Percentiles rank a stretch among this genome's conserved stretches.
These are phyloP conservation scores for Wallacemonas sp. DNA, from an alignment of 208 protist genomes.

Conservation along the genomic window DNA sequence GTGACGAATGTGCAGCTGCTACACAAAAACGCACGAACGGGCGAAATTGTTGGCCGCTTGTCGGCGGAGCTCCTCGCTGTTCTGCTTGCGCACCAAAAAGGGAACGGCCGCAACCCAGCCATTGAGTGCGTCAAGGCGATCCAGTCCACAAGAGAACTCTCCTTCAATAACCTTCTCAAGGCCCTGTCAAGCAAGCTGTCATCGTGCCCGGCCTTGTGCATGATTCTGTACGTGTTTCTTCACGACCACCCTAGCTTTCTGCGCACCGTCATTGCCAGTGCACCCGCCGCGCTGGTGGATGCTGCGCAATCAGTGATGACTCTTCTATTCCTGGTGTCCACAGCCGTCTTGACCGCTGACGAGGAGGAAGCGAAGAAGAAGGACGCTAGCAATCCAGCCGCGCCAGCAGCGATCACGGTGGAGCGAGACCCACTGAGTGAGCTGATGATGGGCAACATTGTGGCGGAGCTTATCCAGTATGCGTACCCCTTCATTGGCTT, in stretches of 20 bases:
- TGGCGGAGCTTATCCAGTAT: constrained; percentile 44
- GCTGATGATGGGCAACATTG: constrained; percentile 32
- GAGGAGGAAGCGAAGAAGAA: not conserved
- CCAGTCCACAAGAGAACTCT: constrained; percentile 24
- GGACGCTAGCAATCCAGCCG: not conserved
- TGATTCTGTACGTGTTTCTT: constrained; percentile 72
- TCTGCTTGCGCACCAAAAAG: constrained; percentile 64
- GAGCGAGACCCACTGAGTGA: constrained; percentile 26
- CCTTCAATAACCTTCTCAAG: constrained; percentile 41
- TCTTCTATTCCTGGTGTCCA: constrained; percentile 44
- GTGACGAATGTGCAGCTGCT: constrained; percentile 15
- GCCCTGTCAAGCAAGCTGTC: constrained; percentile 35
- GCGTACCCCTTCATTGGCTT: constrained; percentile 79
- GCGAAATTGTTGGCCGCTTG: constrained; percentile 47
- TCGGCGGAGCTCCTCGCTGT: constrained; percentile 62
- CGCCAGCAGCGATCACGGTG: not conserved
- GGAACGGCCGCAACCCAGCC: constrained; percentile 53
- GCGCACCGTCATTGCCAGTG: constrained; percentile 31
- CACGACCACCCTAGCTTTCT: constrained; percentile 71
- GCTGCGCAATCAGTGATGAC: constrained; percentile 30
- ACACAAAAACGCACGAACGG: constrained; percentile 31
- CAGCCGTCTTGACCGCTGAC: not conserved
- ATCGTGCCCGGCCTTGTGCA: constrained; percentile 51
- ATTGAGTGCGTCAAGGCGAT: constrained; percentile 42
- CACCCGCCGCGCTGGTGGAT: constrained; percentile 37